Conservation (phyloP, 306 rosid genomes). For the Quercus bicolor region DNA sequence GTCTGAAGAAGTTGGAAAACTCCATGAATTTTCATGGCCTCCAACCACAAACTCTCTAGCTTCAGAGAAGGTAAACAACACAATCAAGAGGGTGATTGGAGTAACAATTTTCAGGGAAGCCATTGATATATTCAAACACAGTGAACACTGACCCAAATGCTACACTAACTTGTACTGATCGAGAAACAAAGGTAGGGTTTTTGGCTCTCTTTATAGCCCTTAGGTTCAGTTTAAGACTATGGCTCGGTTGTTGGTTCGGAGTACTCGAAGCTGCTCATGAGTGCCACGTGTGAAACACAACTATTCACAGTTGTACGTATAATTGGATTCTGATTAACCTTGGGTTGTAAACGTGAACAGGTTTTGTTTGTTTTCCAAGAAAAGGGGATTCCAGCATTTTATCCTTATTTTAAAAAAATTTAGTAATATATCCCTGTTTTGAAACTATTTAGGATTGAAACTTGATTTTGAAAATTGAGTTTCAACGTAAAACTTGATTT, state of each 20-base stretch:
- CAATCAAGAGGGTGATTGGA: background rate
- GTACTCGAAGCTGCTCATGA: slow-evolving; percentile 1
- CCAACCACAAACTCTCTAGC: slow-evolving; percentile 27
- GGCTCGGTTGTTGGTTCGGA: background rate
- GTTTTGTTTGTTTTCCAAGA: background rate
- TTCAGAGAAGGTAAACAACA: slow-evolving; percentile 8
- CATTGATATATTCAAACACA: slow-evolving; percentile 10
- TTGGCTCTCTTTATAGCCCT: background rate
- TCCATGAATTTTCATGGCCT: slow-evolving; percentile 17
- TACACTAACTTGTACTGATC: background rate
- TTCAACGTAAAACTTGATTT: too few species aligned
- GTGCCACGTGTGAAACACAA: slow-evolving; percentile 6
- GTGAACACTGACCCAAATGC: background rate
- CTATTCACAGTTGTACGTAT: background rate
- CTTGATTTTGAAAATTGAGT: too few species aligned
- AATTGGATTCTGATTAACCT: too few species aligned
- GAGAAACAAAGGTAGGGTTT: background rate
- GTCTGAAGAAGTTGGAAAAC: slow-evolving; percentile 11
- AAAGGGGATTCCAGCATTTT: background rate
- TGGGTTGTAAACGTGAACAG: background rate
- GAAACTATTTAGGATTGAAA: too few species aligned
- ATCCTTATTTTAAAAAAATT: too few species aligned
- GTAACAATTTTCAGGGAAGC: background rate
- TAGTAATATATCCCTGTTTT: too few species aligned
- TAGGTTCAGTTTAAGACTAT: background rate